Conservation (phyloP, 2,329 filamentous ascomycete species). For the Colletotrichum orchidophilum region DNA sequence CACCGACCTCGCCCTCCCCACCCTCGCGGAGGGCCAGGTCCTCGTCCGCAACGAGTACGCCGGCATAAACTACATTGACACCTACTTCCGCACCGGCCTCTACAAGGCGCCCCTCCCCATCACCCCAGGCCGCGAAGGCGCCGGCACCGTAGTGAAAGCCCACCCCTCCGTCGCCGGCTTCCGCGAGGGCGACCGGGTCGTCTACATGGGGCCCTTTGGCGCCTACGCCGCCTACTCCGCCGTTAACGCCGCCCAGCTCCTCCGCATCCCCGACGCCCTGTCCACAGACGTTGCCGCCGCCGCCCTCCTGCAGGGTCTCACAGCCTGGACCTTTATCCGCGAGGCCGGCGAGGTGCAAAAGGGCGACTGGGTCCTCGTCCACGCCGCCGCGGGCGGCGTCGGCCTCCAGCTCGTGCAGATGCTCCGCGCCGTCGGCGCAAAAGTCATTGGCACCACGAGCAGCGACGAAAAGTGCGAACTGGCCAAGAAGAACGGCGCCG, state of each 20-base stretch:
- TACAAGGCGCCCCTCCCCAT: constrained; percentile 79
- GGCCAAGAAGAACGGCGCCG: constrained; percentile 76
- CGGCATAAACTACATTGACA: constrained; percentile 92
- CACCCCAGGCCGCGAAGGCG: constrained; percentile 82
- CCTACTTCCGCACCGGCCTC: constrained; percentile 86
- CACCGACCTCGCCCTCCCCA: constrained; percentile 76
- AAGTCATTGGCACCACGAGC: constrained; percentile 82
- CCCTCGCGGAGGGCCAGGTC: constrained; percentile 73
- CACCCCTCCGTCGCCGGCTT: constrained; percentile 65
- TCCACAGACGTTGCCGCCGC: constrained; percentile 72
- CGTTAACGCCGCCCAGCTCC: constrained; percentile 61
- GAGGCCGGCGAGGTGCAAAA: constrained; percentile 80
- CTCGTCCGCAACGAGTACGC: constrained; percentile 83
- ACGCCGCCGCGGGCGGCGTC: constrained; percentile 87
- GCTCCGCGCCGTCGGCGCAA: constrained; percentile 75
- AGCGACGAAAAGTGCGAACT: constrained; percentile 76
- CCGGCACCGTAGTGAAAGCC: constrained; percentile 73
- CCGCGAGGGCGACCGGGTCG: constrained; percentile 74
- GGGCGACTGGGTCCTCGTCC: constrained; percentile 84
- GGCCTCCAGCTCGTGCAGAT: constrained; percentile 81
- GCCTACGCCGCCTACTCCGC: constrained; percentile 67
- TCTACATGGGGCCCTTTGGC: constrained; percentile 65
- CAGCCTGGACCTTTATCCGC: constrained; percentile 80
- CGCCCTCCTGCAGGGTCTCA: constrained; percentile 81
- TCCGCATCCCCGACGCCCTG: constrained; percentile 72